Evolutionary conservation across 805 yeast genomes (phyloP).

Genomic region (Ogataea methanolica): DNA sequence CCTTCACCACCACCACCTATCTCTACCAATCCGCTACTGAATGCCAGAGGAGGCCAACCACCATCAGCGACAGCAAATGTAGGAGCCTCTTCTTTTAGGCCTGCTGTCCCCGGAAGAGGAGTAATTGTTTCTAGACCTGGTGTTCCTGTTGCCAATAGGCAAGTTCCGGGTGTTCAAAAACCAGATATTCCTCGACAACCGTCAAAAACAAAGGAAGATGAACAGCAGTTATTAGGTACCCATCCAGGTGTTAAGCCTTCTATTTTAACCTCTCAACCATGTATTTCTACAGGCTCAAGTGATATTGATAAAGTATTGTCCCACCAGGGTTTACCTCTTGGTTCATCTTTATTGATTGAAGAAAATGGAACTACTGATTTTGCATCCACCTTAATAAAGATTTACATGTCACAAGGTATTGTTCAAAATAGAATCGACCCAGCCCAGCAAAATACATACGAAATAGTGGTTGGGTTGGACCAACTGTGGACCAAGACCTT

Average conservation of each 20-base stretch:
- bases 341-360: conserved; percentile 63
- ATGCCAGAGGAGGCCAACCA: not conserved
- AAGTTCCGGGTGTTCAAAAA: not conserved
- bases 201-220: not conserved
- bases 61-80: not conserved
- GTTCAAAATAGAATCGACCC: conserved; percentile 52
- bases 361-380: conserved; percentile 90
- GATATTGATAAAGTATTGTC: conserved; percentile 71
- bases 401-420: conserved; percentile 74
- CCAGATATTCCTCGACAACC: not conserved
- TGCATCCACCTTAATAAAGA: conserved; percentile 60
- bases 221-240: conserved; percentile 1
- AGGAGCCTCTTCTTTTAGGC: conserved; percentile 7
- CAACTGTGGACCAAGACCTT: conserved; percentile 60
- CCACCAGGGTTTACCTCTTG: conserved; percentile 85
- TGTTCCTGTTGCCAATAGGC: too few species aligned
- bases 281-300: conserved; percentile 74
- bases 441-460: conserved; percentile 45
- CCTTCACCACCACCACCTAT: not conserved
- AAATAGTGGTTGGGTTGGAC: conserved; percentile 58
- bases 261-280: conserved; percentile 63
- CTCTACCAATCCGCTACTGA: not conserved
- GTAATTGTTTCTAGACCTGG: not conserved
- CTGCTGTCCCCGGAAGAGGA: conserved; percentile 20
- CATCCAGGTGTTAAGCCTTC: conserved; percentile 77